Percentiles rank a stretch among this genome's conserved stretches.
phyloP scores from a whole-genome alignment of 2,329 filamentous ascomycete genomes.

The Huntiella abstrusa region DNA sequence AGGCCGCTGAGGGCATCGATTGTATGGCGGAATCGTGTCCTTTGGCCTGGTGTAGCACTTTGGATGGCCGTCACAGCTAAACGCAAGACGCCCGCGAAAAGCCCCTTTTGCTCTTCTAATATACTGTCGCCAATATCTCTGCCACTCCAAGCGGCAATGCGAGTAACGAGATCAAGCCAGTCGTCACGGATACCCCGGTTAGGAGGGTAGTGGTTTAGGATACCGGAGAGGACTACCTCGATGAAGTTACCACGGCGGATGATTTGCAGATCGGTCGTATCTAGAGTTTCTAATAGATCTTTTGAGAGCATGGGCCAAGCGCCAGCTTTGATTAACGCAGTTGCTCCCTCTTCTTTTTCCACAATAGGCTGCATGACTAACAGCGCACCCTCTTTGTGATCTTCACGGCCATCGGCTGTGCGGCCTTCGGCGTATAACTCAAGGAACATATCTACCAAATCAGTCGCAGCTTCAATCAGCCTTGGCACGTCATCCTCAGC shows the following conservation, averaged over 20 bases:
- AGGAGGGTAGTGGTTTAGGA: conserved; percentile 17
- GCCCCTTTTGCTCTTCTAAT: conserved; percentile 22
- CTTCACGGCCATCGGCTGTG: conserved; percentile 34
- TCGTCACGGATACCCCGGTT: conserved; percentile 19
- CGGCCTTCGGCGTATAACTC: conserved; percentile 32
- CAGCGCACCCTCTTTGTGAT: conserved; percentile 38
- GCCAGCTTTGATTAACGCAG: conserved; percentile 28
- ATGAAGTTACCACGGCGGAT: neutral
- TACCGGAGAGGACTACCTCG: conserved; percentile 25
- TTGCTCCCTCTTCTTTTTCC: conserved; percentile 27
- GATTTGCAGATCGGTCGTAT: conserved; percentile 8
- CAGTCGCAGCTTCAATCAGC: conserved; percentile 35
- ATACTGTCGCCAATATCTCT: conserved; percentile 16
- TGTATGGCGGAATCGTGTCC: conserved; percentile 32
- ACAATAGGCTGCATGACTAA: conserved; percentile 40
- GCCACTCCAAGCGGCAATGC: conserved; percentile 29
- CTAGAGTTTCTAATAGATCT: conserved; percentile 30
- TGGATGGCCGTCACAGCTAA: conserved; percentile 33
- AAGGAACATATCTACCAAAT: conserved; percentile 43
- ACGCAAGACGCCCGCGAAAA: conserved; percentile 34
- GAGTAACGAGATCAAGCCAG: conserved; percentile 38
- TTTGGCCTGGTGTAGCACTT: conserved; percentile 26
- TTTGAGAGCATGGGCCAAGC: conserved; percentile 34
- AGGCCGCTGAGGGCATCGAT: conserved; percentile 30
- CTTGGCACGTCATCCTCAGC: conserved; percentile 46